Percentiles rank a stretch among this genome's conserved stretches.
Conservation (phyloP, 257 asterid species). For the Scutellaria baicalensis region DNA sequence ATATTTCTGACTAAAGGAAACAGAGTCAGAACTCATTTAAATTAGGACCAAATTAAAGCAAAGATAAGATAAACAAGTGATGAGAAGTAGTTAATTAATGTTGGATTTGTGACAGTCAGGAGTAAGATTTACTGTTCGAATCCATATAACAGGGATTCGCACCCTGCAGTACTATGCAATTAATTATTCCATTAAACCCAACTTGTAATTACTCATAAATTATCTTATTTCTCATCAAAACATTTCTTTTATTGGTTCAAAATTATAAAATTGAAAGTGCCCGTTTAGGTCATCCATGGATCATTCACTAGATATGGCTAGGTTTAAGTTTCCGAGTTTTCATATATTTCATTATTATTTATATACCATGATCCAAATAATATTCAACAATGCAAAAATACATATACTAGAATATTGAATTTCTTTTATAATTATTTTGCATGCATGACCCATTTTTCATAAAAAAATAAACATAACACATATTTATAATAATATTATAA, state of each 20-base stretch:
- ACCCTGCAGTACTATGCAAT: background rate
- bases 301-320: no score
- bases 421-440: no score
- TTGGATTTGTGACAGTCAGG: no score
- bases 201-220: background rate
- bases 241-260: background rate
- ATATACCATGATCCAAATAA: background rate
- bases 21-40: background rate
- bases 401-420: no score
- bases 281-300: background rate
- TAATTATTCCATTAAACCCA: background rate
- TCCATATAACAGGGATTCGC: background rate
- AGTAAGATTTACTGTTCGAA: no score
- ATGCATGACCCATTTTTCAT: no score
- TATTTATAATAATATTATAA: no score
- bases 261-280: background rate
- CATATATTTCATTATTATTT: background rate
- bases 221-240: background rate
- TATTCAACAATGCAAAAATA: no score
- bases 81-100: background rate
- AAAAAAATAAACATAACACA: no score
- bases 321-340: background rate
- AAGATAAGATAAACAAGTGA: constrained; percentile 12
- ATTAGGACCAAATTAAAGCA: background rate
- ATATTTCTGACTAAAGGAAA: background rate